Evolutionary conservation across 331 rosid species (phyloP).

Genomic region (Saraca asoca): DNA sequence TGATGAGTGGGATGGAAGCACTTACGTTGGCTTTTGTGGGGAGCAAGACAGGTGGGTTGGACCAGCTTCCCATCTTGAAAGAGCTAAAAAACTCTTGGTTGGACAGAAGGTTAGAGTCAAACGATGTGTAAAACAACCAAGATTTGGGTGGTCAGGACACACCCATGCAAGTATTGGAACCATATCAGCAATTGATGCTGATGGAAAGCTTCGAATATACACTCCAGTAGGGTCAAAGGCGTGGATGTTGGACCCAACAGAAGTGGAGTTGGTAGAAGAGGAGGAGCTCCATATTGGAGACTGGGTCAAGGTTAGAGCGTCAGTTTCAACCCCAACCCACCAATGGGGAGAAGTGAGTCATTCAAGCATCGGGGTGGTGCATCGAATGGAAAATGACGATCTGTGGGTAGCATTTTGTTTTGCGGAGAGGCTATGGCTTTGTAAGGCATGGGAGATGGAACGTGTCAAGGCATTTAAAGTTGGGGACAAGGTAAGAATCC

Average conservation of each 20-base stretch:
- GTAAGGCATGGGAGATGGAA: slow-evolving; percentile 86
- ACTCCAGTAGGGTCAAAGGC: slow-evolving; percentile 86
- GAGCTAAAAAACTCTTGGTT: slow-evolving; percentile 53
- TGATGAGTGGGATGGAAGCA: slow-evolving; percentile 76
- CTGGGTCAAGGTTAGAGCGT: slow-evolving; percentile 82
- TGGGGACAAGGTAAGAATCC: slow-evolving; percentile 77
- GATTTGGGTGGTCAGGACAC: slow-evolving; percentile 98
- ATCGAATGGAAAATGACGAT: slow-evolving; percentile 84
- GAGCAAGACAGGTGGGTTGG: slow-evolving; percentile 97
- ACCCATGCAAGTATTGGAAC: slow-evolving; percentile 74
- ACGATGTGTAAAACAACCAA: slow-evolving; percentile 64
- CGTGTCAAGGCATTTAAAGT: slow-evolving; percentile 65
- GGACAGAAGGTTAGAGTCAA: slow-evolving; percentile 86
- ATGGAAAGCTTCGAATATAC: slow-evolving; percentile 86
- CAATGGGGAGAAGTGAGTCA: slow-evolving; percentile 98
- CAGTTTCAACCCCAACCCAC: slow-evolving; percentile 81
- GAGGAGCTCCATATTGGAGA: slow-evolving; percentile 79
- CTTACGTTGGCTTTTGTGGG: slow-evolving; percentile 78
- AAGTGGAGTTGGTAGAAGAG: slow-evolving; percentile 76
- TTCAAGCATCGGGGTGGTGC: slow-evolving; percentile 80
- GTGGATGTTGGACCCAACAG: slow-evolving; percentile 99
- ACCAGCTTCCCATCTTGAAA: slow-evolving; percentile 72
- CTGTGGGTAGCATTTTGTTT: slow-evolving; percentile 94
- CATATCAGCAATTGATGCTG: slow-evolving; percentile 87
- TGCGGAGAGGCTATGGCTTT: slow-evolving; percentile 81